Evolutionary conservation across 305 asterid species (phyloP).

Genomic region (Nicotiana rustica): DNA sequence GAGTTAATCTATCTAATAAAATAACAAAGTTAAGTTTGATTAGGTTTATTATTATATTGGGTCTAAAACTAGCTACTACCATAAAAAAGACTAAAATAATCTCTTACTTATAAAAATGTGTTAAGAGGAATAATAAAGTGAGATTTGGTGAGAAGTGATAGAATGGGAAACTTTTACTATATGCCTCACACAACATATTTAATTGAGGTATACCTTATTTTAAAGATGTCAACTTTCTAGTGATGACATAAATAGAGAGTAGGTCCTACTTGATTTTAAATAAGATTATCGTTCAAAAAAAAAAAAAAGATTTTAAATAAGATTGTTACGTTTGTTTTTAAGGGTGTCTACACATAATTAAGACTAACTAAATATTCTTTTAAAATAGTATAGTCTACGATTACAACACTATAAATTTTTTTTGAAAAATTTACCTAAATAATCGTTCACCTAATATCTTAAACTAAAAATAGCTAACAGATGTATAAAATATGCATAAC

Average conservation of each 20-base stretch:
- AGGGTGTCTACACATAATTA: background rate
- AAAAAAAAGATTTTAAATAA: background rate
- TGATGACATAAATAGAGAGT: background rate
- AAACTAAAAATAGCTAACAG: too few relatives aligned
- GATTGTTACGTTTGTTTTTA: background rate
- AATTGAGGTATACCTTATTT: background rate
- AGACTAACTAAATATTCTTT: background rate
- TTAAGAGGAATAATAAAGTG: conserved; percentile 23
- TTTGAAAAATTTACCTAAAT: too few relatives aligned
- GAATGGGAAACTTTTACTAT: conserved; percentile 36
- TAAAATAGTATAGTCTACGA: background rate
- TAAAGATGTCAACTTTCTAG: background rate
- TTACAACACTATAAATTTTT: background rate
- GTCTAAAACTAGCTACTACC: too few relatives aligned
- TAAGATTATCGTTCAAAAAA: background rate
- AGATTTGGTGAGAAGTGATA: conserved; percentile 66
- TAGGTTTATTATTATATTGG: background rate
- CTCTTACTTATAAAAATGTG: background rate
- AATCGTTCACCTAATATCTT: too few relatives aligned
- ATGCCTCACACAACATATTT: conserved; percentile 22
- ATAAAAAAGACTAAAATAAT: background rate
- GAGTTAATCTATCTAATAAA: background rate
- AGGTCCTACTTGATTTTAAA: conserved; percentile 15
- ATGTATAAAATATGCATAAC: too few relatives aligned
- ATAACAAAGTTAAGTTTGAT: background rate